Conservation (phyloP, 495 filamentous ascomycete genomes). For the Lentithecium fluviatile region DNA sequence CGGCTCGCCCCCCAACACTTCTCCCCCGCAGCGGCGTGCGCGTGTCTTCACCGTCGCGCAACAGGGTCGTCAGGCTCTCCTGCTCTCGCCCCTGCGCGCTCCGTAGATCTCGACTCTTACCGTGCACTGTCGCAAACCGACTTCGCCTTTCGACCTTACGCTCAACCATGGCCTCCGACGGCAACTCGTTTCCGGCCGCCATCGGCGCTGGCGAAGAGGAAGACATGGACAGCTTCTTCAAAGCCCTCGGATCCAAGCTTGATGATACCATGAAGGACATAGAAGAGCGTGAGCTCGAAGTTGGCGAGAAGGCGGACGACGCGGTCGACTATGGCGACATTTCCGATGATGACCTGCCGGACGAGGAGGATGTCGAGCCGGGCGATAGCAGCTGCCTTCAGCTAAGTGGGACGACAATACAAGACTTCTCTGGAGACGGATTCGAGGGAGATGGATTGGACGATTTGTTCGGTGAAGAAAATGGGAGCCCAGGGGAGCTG, state of each 20-base stretch:
- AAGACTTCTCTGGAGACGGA: constrained; percentile 14
- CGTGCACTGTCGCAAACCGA: no score
- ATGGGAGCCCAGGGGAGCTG: constrained; percentile 5
- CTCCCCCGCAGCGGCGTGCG: not conserved
- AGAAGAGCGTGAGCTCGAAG: constrained; percentile 47
- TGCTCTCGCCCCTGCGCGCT: not conserved
- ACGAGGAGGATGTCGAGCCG: constrained; percentile 56
- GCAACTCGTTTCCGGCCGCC: not conserved
- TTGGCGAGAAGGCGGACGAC: constrained; percentile 74
- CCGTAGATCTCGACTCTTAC: not conserved
- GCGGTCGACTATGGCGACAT: constrained; percentile 88
- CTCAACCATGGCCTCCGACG: constrained; percentile 19
- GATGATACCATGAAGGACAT: constrained; percentile 29
- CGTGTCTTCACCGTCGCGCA: constrained; percentile 1
- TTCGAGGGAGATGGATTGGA: constrained; percentile 34
- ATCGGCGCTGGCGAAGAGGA: constrained; percentile 21
- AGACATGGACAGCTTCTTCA: constrained; percentile 14
- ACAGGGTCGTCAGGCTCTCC: not conserved
- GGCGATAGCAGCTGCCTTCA: constrained; percentile 15
- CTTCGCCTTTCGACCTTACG: constrained; percentile 1
- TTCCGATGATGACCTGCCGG: constrained; percentile 66
- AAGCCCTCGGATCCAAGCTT: not conserved
- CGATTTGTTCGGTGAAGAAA: constrained; percentile 50
- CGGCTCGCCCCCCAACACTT: not conserved
- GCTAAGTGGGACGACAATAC: constrained; percentile 39